A percentile compares a stretch with the other conserved stretches of the same genome.
Conservation (phyloP, 129 eudicot species). For the Calendula officinalis region DNA sequence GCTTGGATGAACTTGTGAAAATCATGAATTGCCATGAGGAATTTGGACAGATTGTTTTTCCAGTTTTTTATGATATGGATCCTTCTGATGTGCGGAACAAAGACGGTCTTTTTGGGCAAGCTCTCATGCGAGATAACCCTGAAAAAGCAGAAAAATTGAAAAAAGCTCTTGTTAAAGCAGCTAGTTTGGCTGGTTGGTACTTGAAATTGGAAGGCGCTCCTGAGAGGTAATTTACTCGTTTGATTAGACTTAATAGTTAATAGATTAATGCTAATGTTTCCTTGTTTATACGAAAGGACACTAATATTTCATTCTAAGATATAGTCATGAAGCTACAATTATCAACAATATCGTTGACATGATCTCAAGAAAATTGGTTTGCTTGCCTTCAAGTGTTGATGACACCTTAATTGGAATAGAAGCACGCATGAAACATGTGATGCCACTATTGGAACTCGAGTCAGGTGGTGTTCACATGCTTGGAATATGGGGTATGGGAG, state of each 20-base stretch:
- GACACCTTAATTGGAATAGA: constrained; percentile 29
- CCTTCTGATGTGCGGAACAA: constrained; percentile 10
- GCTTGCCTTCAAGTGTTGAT: constrained; percentile 19
- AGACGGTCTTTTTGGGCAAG: background rate
- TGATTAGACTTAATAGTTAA: background rate
- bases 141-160: constrained; percentile 8
- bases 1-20: constrained; percentile 20
- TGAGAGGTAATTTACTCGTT: constrained; percentile 2
- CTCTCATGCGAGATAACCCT: constrained; percentile 7
- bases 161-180: constrained; percentile 15
- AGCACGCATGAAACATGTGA: constrained; percentile 6
- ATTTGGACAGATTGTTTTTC: background rate
- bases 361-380: constrained; percentile 9
- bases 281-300: background rate
- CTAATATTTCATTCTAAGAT: background rate
- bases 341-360: constrained; percentile 23
- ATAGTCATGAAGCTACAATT: constrained; percentile 20
- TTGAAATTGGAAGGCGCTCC: constrained; percentile 12
- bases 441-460: background rate
- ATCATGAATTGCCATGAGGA: constrained; percentile 8
- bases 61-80: constrained; percentile 6
- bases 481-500: constrained; percentile 39
- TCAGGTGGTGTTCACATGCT: constrained; percentile 7
- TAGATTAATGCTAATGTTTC: background rate
- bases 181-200: constrained; percentile 23